Base-by-base conservation (phyloP, 2,329 filamentous ascomycete genomes). In the Alternaria conjuncta region DNA sequence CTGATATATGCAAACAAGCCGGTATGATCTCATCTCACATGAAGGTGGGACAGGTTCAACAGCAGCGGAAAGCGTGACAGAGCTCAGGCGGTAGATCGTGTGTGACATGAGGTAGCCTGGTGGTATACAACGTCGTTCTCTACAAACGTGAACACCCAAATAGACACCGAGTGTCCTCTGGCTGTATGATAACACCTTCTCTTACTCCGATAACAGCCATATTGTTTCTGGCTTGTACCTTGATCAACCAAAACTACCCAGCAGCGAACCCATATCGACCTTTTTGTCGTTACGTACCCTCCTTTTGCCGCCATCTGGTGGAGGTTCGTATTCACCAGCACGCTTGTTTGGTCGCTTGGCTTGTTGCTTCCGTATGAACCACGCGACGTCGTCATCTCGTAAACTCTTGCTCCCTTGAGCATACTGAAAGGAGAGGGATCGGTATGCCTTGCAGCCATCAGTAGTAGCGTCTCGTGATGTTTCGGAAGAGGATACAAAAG, bases 191-290 rank as follows among this genome's bases (percentile, higher is more conserved):
- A 18, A 18, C 36, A 41, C 9, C 36, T 18, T 41, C n/a, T 41
- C 15, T 18, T 18, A 41, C 36, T 41, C 8, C 36, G 2, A 41
- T 41, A 18, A 18, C 15, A 18, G 36, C n/a, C n/a, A 18, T 41
- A 6, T 41, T 10, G 36, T 41, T 41, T 18, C 36, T 18, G 9
- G 36, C 36, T 41, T 41, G 36, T 44, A 13, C 13, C 41, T 7
- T 54, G 13, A 9, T 69, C 44, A 68, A 20, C 23, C 62, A 55
- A 75, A 75, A 11, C 51, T 60, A 50, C 61, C 71, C 18, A 76
- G 49, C n/a, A 76, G 49, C 3, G 70, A 70, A 6, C 63, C 66
- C 36, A 75, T 62, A 32, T 73, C 72, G 23, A 63, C 53, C n/a
- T 67, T 59, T 55, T 71, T 75, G 20, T 55, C 61, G 15, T 44